phyloP scores from a whole-genome alignment of 495 filamentous ascomycete species.

The Beverwykella pulmonaria region DNA sequence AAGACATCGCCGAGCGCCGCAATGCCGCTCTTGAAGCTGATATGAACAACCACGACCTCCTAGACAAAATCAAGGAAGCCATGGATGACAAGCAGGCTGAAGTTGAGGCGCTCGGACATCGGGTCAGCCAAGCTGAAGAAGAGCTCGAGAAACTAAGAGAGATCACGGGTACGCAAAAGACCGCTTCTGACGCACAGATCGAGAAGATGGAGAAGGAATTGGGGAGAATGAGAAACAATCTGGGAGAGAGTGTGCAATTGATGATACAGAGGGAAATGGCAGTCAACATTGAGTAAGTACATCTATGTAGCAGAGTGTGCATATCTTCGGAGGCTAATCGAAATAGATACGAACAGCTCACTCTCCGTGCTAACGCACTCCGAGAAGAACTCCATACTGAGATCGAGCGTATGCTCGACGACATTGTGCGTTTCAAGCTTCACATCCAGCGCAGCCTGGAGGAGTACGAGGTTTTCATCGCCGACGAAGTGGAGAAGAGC shows the following conservation, averaged over 20 bases:
- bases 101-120: slow-evolving; percentile 87
- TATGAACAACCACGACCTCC: slow-evolving; percentile 85
- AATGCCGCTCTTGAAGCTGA: slow-evolving; percentile 80
- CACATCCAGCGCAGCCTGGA: slow-evolving; percentile 90
- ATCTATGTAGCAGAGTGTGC: neutral
- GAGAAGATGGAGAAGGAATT: slow-evolving; percentile 98
- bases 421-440: slow-evolving; percentile 98
- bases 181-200: slow-evolving; percentile 86
- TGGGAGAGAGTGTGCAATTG: slow-evolving; percentile 86
- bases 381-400: slow-evolving; percentile 95
- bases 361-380: slow-evolving; percentile 75
- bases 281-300: slow-evolving; percentile 83
- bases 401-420: slow-evolving; percentile 92
- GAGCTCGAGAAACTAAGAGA: slow-evolving; percentile 95
- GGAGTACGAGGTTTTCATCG: slow-evolving; percentile 89
- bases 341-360: slow-evolving; percentile 82
- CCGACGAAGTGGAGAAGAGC: slow-evolving; percentile 87
- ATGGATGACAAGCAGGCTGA: slow-evolving; percentile 92
- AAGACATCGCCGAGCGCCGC: slow-evolving; percentile 84
- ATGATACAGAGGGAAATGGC: slow-evolving; percentile 97
- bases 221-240: slow-evolving; percentile 80
- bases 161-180: slow-evolving; percentile 80
- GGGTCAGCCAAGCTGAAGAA: slow-evolving; percentile 80
- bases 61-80: slow-evolving; percentile 89
- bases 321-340: slow-evolving; percentile 4